Base-by-base conservation (phyloP, 176 grass and related monocot genomes). In the Panicum miliaceum region DNA sequence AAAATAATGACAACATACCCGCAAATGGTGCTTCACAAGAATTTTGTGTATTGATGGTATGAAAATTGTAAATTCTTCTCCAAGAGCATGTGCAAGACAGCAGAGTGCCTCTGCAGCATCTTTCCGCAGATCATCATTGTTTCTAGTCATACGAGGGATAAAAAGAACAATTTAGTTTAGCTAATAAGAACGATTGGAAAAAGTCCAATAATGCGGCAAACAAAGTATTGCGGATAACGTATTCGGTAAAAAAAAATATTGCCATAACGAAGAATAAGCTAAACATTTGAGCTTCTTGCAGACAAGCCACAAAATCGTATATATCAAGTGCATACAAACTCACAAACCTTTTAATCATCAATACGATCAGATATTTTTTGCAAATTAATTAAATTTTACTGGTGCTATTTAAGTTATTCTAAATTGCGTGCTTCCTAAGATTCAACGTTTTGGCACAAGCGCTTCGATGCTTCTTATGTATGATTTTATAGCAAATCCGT, bases 41-140 rank as follows among this genome's bases (percentile, higher is more conserved):
- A 98, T 86, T 83, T 98, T 98, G 80, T 47, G 86, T 77, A 98
- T 94, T 48, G 93, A 92, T 67, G 93, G 88, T 85, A 95, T 72
- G 72, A 95, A 98, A 41, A 95, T 98, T 12, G 86, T 87, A 82
- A 98, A 98, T 67, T 98, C 96, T 75, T 95, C 93, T 71, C 93
- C 96, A 45, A 95, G 91, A 77, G 96, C 89, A 89, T 96, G 91
- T 58, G 96, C 96, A 10, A 98, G 96, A 68, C 91, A 98, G 69
- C 96, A 95, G 10, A 98, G 85, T n/a, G 96, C 93, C 71, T 98
- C 91, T 57, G 86, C 77, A 78, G 93, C 96, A 72, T 98, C 96
- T 90, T 94, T 98, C 64, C 96, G 82, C 77, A 98, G 58, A 69
- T 98, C 93, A 78, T 93, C 93, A 84, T 94, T 96, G 83, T 90